Evolutionary conservation across 1,284 basidiomycete genomes (phyloP), one percentile per base, ranked within the genome.

Genomic region (Spongispora temasekensis): DNA sequence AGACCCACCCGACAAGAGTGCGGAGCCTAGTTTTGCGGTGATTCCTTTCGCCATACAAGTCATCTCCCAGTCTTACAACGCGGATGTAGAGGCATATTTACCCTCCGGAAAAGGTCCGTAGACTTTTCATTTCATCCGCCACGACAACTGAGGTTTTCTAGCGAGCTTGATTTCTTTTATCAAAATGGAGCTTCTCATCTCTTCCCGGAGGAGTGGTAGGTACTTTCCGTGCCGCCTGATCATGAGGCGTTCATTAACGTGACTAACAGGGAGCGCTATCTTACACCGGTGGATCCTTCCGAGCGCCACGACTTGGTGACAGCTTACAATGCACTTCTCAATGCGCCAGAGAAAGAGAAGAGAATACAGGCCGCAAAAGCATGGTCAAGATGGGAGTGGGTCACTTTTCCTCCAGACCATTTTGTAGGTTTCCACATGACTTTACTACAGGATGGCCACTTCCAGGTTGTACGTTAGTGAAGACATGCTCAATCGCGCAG

Each of bases 111-210:
- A 76, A 89, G 84, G 89, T 89, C 59, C 17, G 71, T 23, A 48
- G 19, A 35, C 32, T 23, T 48, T 32, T 8, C 21, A 32, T 34
- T 6, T n/a, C 5, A 19, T 42, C 30, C n/a, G 13, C 8, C 28
- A 57, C 42, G 17, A 46, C 50, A 46, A n/a, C 44, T 58, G 56
- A 57, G 5, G 10, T 2, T 37, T 34, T 53, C 35, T 53, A 91
- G 87, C 67, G 96, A 98, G 76, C 83, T 98, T 30, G 81, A 84
- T 28, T 98, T 95, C 80, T 97, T 98, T 80, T 98, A 97, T 76
- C 94, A 96, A 78, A 83, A 91, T 1, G 92, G 91, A 10, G 77
- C 89, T 21, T 90, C 88, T 3, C 87, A 90, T 72, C 75, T 95
- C 57, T 96, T 95, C 81, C 94, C 94, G 0, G 94, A 95, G 71